Evolutionary conservation across 768 basidiomycete genomes (phyloP).

Genomic region (Tulasnella sp.): DNA sequence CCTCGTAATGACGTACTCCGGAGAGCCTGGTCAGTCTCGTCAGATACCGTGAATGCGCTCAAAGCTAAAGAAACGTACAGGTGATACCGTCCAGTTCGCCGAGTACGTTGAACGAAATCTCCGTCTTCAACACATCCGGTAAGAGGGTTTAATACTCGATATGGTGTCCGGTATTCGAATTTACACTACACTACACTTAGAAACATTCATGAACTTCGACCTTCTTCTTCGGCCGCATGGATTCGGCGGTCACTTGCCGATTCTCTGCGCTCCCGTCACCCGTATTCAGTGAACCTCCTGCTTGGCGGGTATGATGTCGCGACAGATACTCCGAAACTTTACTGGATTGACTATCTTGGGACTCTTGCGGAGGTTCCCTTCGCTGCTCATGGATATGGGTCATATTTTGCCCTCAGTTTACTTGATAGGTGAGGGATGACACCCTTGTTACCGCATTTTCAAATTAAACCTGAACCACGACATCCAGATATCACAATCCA

Average conservation of each 20-base stretch:
- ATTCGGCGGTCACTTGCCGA: constrained; percentile 82
- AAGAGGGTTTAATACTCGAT: neutral
- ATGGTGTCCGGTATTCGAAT: neutral
- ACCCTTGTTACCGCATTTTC: neutral
- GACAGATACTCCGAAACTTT: constrained; percentile 56
- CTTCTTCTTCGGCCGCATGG: constrained; percentile 88
- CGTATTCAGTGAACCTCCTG: constrained; percentile 86
- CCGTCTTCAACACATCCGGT: constrained; percentile 88
- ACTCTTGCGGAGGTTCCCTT: constrained; percentile 82
- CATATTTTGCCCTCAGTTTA: constrained; percentile 84
- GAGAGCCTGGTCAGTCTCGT: constrained; percentile 62
- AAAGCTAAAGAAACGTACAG: no score
- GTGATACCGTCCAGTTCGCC: constrained; percentile 93
- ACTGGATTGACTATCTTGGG: constrained; percentile 96
- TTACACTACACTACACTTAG: constrained; percentile 20
- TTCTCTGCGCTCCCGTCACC: constrained; percentile 72
- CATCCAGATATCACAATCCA: constrained; percentile 77
- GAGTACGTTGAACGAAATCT: constrained; percentile 95
- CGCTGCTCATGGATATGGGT: constrained; percentile 89
- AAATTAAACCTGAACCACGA: neutral
- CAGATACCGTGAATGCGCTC: neutral
- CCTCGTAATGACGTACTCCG: constrained; percentile 87
- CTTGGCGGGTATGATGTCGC: constrained; percentile 84
- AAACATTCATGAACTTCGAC: constrained; percentile 78
- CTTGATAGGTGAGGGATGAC: constrained; percentile 57